Conservation (phyloP, 768 basidiomycete genomes). For the Leccinum rimulosum region DNA sequence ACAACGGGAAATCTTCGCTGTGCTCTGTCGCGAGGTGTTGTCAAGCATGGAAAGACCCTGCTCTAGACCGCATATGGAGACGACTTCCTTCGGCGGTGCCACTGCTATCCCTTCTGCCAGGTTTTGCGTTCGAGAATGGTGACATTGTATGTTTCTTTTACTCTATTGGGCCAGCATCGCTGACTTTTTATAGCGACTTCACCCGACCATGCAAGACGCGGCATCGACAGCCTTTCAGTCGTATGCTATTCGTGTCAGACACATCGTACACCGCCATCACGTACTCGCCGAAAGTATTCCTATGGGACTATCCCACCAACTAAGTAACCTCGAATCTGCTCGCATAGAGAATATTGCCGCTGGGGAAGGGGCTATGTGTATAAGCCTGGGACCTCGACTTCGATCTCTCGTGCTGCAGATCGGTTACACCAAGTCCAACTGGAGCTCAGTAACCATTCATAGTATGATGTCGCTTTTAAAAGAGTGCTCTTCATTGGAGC, state of each 20-base stretch:
- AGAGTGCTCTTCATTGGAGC: slow-evolving; percentile 28
- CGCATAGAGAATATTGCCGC: slow-evolving; percentile 18
- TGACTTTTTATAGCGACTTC: slow-evolving; percentile 14
- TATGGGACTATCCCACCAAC: background rate
- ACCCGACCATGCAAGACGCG: background rate
- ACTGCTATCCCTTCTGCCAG: slow-evolving; percentile 36
- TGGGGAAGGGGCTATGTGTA: slow-evolving; percentile 11
- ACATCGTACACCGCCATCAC: slow-evolving; percentile 22
- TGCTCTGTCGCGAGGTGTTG: slow-evolving; percentile 40
- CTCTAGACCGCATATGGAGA: slow-evolving; percentile 46
- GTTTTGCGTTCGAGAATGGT: slow-evolving; percentile 10
- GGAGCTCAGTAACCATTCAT: slow-evolving; percentile 24
- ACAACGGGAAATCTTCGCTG: slow-evolving; percentile 32
- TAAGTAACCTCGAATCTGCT: slow-evolving; percentile 19
- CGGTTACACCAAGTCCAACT: slow-evolving; percentile 17
- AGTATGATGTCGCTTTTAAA: slow-evolving; percentile 27
- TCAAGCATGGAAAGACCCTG: slow-evolving; percentile 47
- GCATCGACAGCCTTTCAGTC: slow-evolving; percentile 12
- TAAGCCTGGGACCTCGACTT: slow-evolving; percentile 36
- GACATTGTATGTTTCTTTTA: slow-evolving; percentile 12
- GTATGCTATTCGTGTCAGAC: slow-evolving; percentile 26
- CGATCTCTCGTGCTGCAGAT: slow-evolving; percentile 37
- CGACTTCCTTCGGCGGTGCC: slow-evolving; percentile 41
- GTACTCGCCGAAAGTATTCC: slow-evolving; percentile 11
- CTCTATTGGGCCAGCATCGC: background rate